Base-by-base conservation (phyloP, 139 green algal genomes). In the Chlamydomonas schloesseri region DNA sequence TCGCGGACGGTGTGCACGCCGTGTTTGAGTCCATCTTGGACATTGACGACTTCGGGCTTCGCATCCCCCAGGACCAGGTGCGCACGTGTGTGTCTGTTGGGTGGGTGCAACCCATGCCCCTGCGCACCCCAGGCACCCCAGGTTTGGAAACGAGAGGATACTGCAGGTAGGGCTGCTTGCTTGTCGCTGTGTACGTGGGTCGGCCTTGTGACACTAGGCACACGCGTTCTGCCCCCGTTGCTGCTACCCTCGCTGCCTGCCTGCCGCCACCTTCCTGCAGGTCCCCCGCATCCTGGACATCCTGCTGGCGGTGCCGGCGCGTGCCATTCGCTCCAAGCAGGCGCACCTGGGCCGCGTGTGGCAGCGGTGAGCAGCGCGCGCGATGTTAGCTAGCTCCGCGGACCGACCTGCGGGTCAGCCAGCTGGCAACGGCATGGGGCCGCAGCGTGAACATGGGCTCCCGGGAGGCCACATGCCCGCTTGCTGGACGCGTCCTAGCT, bases 1-100 rank as follows among this genome's bases (percentile, higher is more conserved):
- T 96, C 46, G 82, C 81, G 24, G 88, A 93, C 46, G 73, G 74
- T 23, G 76, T 94, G 55, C 72, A 94, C 33, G 53, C 72, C 15
- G 87, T 85, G 71, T 85, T 88, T 36, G 87, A 90, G 34, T 55
- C 15, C 65, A 70, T 88, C 1, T 65, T 90, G 28, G 55, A 70
- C 73, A 53, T 81, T 18, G 73, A 81, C 53, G 31, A 31, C 14
- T 81, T 81, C 34, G 73, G 20, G 18, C 34, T 82, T 34, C 75
- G 75, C 31, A 21, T 82, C 23, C 75, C 34, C 11, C 57, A 82
- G 75, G 57, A 34, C 3, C 31, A 53, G 76, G 76, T 83, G 37
- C 60, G 55, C 10, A 21, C 11, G 11, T 14, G 50, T 14, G 50
- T 14, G 11, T 57, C 14, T 11, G 11, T 57, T 21, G 11, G 11